These are phyloP conservation scores for Ceratobasidium sp. DNA, from an alignment of 1,284 basidiomycete genomes.

Conservation along the genomic window DNA sequence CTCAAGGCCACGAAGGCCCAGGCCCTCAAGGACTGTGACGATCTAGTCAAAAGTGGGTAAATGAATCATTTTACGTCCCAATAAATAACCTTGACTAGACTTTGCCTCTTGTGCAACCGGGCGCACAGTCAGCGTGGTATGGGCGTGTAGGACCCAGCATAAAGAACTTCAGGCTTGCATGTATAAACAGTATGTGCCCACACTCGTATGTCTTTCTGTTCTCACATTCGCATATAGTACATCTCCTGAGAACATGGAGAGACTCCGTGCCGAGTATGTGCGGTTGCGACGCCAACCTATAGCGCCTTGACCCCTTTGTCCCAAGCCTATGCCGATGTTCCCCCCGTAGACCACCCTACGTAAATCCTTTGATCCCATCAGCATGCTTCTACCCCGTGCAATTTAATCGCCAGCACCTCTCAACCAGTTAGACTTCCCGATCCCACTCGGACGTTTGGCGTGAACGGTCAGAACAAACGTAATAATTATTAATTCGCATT, in stretches of 20 bases:
- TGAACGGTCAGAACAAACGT: background rate
- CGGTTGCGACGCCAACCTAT: conserved; percentile 61
- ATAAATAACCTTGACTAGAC: conserved; percentile 58
- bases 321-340: background rate
- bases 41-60: conserved; percentile 72
- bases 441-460: conserved; percentile 3
- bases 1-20: conserved; percentile 82
- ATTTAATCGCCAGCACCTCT: conserved; percentile 31
- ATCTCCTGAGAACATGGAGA: conserved; percentile 75
- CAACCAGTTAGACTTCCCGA: conserved; percentile 27
- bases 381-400: conserved; percentile 5
- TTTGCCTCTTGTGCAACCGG: conserved; percentile 87
- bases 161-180: conserved; percentile 82
- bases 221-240: conserved; percentile 61
- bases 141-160: conserved; percentile 79
- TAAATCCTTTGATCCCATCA: conserved; percentile 31
- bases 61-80: background rate
- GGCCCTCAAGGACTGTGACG: conserved; percentile 82
- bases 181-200: conserved; percentile 74
- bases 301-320: conserved; percentile 13
- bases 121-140: conserved; percentile 83
- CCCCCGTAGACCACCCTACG: background rate
- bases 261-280: conserved; percentile 75
- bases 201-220: background rate
- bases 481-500: conserved; percentile 36